A percentile compares a stretch with the other conserved stretches of the same genome.
phyloP scores from a whole-genome alignment of 306 rosid genomes.

The Leucaena leucocephala region DNA sequence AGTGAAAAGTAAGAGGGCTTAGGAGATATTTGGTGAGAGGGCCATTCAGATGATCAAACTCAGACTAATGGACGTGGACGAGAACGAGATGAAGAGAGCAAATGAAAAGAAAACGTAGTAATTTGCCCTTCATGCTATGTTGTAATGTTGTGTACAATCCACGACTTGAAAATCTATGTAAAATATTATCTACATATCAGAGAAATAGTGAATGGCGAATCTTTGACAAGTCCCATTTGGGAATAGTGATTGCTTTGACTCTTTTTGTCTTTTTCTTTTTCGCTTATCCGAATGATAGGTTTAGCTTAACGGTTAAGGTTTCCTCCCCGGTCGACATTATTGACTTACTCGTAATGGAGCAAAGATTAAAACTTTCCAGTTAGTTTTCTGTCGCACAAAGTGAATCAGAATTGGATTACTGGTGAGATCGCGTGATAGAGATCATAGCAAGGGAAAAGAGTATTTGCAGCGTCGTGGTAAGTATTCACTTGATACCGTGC shows the following conservation, averaged over 20 bases:
- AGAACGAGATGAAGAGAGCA: constrained; percentile 24
- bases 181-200: not conserved
- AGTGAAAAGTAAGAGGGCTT: constrained; percentile 39
- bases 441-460: not conserved
- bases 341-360: not conserved
- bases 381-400: not conserved
- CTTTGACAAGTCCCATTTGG: not conserved
- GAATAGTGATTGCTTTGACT: not conserved
- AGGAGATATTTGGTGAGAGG: constrained; percentile 57
- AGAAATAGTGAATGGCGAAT: not conserved
- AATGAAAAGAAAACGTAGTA: constrained; percentile 58
- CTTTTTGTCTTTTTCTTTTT: not conserved
- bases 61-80: constrained; percentile 22
- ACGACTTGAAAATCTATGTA: not conserved
- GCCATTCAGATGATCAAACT: constrained; percentile 46
- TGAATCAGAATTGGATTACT: not conserved
- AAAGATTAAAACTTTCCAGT: not conserved
- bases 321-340: not conserved
- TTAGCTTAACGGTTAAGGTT: not conserved
- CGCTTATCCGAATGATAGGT: not conserved
- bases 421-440: not conserved
- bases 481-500: not conserved
- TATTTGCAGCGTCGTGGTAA: not conserved
- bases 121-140: not conserved
- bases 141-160: not conserved